Evolutionary conservation across 2,329 filamentous ascomycete species (phyloP), one percentile per base, ranked within the genome.

Genomic region (Cadophora malorum): DNA sequence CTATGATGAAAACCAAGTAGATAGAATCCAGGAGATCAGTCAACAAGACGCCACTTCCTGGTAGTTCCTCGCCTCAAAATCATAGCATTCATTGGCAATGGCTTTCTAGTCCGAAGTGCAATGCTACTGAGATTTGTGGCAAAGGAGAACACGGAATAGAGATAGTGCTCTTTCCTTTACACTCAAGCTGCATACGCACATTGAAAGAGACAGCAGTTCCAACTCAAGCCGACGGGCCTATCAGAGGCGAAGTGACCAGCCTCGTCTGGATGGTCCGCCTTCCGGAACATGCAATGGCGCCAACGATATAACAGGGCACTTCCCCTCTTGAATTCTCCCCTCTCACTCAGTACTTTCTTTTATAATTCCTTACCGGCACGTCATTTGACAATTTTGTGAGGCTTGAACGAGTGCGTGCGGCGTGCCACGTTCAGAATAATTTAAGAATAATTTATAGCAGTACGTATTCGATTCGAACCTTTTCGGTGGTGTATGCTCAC

Each of bases 71-170:
- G 14, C 38, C 38, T 23, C 47, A 25, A 50, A 50, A 50, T 25
- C 47, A 50, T 23, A 50, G 47, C 21, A 50, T 50, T 25, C 10
- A 45, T 50, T 50, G 9, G 47, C 21, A 50, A 50, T 50, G 47
- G 47, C 47, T 50, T 50, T 50, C 21, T 23, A 50, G 47, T 50
- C 47, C 47, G 47, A 50, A 50, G 47, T 50, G n/a, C n/a, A 50
- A 50, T 50, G 47, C 47, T 50, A 12, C 47, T 50, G 21, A 25
- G 47, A 25, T 23, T 50, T 50, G 23, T 50, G 21, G 21, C 8
- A 50, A 25, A 50, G 47, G 6, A 50, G 21, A 50, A 25, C 25
- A 50, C 21, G 21, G 21, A 50, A 50, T 10, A 50, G 47, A 50
- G 47, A 50, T 50, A 50, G 47, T 50, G 47, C 47, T 50, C 47